A percentile compares a stretch with the other conserved stretches of the same genome.
Evolutionary conservation across 805 yeast genomes (phyloP).

Genomic region (Hanseniaspora clermontiae): DNA sequence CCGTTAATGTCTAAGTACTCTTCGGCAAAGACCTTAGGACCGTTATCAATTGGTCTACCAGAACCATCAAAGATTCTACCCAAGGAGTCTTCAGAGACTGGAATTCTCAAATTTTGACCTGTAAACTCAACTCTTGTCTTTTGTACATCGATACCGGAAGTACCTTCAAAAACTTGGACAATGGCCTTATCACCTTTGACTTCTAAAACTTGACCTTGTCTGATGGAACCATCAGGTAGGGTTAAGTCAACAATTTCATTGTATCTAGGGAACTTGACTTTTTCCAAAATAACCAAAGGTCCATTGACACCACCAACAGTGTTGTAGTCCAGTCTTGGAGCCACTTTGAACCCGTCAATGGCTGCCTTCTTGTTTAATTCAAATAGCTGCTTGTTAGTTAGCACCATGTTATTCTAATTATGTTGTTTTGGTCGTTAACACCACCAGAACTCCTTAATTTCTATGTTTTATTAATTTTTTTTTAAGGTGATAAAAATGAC

Average conservation of each 20-base stretch:
- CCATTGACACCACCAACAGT: constrained; percentile 98
- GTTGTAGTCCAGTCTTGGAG: constrained; percentile 85
- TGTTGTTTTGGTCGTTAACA: not conserved
- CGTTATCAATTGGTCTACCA: constrained; percentile 95
- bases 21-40: constrained; percentile 97
- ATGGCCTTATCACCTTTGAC: constrained; percentile 94
- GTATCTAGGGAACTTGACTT: constrained; percentile 78
- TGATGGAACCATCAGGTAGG: constrained; percentile 82
- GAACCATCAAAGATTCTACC: constrained; percentile 99
- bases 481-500: not conserved
- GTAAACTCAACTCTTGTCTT: constrained; percentile 96
- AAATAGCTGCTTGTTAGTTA: constrained; percentile 33
- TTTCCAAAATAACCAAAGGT: constrained; percentile 82
- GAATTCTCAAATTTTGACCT: constrained; percentile 81
- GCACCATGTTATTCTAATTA: not conserved
- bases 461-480: not conserved
- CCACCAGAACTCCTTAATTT: too few species aligned
- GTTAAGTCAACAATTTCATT: constrained; percentile 96
- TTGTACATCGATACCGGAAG: constrained; percentile 96
- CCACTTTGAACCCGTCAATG: constrained; percentile 77
- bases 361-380: constrained; percentile 87
- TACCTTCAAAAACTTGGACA: constrained; percentile 98
- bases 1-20: constrained; percentile 98
- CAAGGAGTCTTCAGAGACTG: constrained; percentile 92
- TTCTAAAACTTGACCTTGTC: constrained; percentile 97